A percentile compares a stretch with the other conserved stretches of the same genome.
Evolutionary conservation across 108 stramenopile species (phyloP).

Genomic region (Skeletonema tropicum): DNA sequence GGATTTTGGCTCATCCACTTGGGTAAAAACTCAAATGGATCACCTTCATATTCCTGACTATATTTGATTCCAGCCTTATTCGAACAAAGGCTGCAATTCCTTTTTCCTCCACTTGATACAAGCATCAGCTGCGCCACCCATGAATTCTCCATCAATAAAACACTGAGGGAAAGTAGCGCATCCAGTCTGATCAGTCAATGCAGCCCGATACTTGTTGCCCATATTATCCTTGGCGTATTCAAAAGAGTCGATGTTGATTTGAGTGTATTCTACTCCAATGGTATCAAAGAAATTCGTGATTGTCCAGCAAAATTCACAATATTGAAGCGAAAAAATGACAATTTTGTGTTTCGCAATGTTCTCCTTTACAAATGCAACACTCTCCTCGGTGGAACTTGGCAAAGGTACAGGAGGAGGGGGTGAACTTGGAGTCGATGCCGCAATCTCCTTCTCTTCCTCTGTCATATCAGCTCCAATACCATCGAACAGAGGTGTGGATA

Average conservation of each 20-base stretch:
- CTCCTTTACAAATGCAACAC: conserved; percentile 64
- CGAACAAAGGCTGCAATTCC: conserved; percentile 45
- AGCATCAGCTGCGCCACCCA: conserved; percentile 85
- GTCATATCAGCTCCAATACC: conserved; percentile 74
- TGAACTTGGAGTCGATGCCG: conserved; percentile 34
- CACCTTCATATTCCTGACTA: conserved; percentile 41
- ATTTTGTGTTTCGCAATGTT: conserved; percentile 76
- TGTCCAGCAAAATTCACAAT: conserved; percentile 71
- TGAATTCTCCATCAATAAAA: conserved; percentile 63
- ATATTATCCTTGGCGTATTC: conserved; percentile 67
- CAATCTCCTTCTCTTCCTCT: conserved; percentile 62
- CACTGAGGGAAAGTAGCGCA: conserved; percentile 64
- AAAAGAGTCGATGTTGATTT: conserved; percentile 50
- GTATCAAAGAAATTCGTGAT: conserved; percentile 70
- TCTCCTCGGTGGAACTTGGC: conserved; percentile 32
- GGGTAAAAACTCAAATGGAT: conserved; percentile 62
- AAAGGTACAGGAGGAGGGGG: conserved; percentile 51
- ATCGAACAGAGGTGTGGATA: conserved; percentile 74
- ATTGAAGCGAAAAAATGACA: conserved; percentile 72
- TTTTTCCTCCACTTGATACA: conserved; percentile 60
- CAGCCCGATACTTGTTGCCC: conserved; percentile 63
- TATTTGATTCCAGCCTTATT: conserved; percentile 38
- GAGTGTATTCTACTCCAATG: conserved; percentile 25
- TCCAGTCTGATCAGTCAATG: conserved; percentile 48
- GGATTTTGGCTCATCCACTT: conserved; percentile 52